phyloP scores from a whole-genome alignment of 352 stramenopile species.

The Globisporangium mamillatum region DNA sequence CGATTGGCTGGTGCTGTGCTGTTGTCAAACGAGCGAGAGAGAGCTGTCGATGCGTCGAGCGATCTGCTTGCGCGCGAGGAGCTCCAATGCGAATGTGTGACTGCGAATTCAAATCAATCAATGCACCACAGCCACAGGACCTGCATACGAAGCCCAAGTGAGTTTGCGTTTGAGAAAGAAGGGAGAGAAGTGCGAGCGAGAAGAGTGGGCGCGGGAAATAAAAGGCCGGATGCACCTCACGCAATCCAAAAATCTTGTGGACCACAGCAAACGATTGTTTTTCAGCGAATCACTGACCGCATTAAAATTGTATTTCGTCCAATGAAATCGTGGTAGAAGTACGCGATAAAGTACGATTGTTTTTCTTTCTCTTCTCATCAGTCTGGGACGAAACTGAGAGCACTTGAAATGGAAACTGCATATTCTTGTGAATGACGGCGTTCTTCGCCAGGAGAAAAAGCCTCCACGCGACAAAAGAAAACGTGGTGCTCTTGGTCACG shows the following conservation, averaged over 20 bases:
- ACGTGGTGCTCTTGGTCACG: neutral
- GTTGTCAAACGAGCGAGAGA: neutral
- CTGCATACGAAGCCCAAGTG: constrained; percentile 3
- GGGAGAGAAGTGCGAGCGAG: neutral
- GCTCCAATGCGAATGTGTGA: constrained; percentile 18
- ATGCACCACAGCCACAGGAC: constrained; percentile 17
- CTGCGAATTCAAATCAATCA: neutral
- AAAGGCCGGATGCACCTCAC: neutral
- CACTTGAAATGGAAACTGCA: neutral
- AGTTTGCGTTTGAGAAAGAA: neutral
- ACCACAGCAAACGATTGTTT: neutral
- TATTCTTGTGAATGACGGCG: neutral
- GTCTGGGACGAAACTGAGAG: neutral
- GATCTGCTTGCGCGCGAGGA: constrained; percentile 11
- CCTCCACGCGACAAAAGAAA: neutral
- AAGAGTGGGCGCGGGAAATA: neutral
- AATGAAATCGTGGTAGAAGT: neutral
- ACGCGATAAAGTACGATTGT: constrained; percentile 8
- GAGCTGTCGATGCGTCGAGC: neutral
- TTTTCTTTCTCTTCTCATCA: neutral
- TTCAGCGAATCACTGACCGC: neutral
- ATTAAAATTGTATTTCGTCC: neutral
- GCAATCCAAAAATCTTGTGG: constrained; percentile 14
- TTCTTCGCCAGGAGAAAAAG: neutral
- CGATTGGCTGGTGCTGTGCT: neutral